These are phyloP conservation scores for Hymenoscyphus infarciens DNA, from an alignment of 2,329 filamentous ascomycete species.

Conservation along the genomic window DNA sequence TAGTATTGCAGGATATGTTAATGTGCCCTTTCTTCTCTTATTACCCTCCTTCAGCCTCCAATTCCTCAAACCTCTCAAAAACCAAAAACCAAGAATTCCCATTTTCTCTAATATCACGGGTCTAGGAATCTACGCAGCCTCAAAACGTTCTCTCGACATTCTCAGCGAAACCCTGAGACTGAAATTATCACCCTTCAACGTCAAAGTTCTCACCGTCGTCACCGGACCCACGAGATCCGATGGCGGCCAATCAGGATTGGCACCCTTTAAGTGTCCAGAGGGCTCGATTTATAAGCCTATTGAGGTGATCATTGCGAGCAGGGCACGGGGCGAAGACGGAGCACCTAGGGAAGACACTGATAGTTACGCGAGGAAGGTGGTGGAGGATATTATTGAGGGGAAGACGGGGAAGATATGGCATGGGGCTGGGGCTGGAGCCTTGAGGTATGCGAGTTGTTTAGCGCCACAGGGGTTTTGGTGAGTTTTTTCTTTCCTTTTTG, in stretches of 20 bases:
- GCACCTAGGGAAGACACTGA: not conserved
- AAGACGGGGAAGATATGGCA: not conserved
- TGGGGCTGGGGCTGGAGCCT: not conserved
- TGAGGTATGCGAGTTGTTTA: too few relatives aligned
- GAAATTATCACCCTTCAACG: conserved; percentile 22
- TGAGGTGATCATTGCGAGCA: not conserved
- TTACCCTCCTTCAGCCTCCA: not conserved
- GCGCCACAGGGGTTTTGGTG: too few relatives aligned
- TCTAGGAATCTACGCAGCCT: conserved; percentile 22
- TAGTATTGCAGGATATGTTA: conserved; percentile 31
- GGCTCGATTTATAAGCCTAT: not conserved
- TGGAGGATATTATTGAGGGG: not conserved
- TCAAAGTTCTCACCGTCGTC: conserved; percentile 26
- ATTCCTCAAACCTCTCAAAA: not conserved
- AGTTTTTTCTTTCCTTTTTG: too few relatives aligned
- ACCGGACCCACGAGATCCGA: conserved; percentile 17
- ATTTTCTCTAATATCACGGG: too few relatives aligned
- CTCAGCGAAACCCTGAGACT: conserved; percentile 22
- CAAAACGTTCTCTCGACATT: conserved; percentile 22
- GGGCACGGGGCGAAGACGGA: not conserved
- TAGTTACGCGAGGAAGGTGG: not conserved
- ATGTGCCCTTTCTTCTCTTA: not conserved
- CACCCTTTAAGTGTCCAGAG: not conserved
- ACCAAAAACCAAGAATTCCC: not conserved
- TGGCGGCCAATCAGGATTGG: not conserved